Evolutionary conservation across 2,329 filamentous ascomycete genomes (phyloP).

Genomic region (Xenoacremonium recifei): DNA sequence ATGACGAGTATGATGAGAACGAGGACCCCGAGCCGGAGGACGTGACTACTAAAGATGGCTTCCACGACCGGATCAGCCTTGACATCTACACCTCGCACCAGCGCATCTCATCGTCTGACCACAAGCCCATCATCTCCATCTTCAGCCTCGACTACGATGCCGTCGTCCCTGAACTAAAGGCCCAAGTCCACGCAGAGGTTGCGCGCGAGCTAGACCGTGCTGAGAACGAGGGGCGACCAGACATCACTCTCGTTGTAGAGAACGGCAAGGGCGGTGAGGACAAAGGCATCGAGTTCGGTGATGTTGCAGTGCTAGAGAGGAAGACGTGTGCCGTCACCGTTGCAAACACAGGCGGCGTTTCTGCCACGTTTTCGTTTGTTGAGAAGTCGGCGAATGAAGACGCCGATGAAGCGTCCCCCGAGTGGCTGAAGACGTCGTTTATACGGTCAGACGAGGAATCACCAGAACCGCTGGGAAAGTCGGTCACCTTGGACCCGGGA

Average conservation of each 20-base stretch:
- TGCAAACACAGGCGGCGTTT: constrained; percentile 85
- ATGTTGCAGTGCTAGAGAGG: constrained; percentile 66
- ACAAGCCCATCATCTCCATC: constrained; percentile 84
- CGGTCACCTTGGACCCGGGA: constrained; percentile 76
- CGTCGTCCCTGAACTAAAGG: constrained; percentile 80
- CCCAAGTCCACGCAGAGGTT: constrained; percentile 81
- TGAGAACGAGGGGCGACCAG: constrained; percentile 86
- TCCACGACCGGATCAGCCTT: constrained; percentile 51
- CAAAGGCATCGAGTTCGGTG: constrained; percentile 72
- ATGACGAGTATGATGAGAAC: constrained; percentile 56
- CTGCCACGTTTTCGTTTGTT: constrained; percentile 77
- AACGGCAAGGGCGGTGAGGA: constrained; percentile 42
- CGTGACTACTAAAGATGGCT: constrained; percentile 57
- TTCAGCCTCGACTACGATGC: constrained; percentile 86
- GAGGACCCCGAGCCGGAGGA: constrained; percentile 44
- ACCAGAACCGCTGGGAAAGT: constrained; percentile 34
- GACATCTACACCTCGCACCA: constrained; percentile 85
- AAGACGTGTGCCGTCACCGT: constrained; percentile 72
- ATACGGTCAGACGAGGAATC: constrained; percentile 40
- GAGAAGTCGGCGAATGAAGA: constrained; percentile 60
- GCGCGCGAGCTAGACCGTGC: constrained; percentile 83
- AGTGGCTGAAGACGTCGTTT: constrained; percentile 73
- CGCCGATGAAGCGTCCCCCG: constrained; percentile 40
- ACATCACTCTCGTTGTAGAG: constrained; percentile 80
- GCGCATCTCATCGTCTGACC: constrained; percentile 85